These are phyloP conservation scores for Sordariomycetes sp. DNA, from an alignment of 2,329 filamentous ascomycete genomes.

Conservation along the genomic window DNA sequence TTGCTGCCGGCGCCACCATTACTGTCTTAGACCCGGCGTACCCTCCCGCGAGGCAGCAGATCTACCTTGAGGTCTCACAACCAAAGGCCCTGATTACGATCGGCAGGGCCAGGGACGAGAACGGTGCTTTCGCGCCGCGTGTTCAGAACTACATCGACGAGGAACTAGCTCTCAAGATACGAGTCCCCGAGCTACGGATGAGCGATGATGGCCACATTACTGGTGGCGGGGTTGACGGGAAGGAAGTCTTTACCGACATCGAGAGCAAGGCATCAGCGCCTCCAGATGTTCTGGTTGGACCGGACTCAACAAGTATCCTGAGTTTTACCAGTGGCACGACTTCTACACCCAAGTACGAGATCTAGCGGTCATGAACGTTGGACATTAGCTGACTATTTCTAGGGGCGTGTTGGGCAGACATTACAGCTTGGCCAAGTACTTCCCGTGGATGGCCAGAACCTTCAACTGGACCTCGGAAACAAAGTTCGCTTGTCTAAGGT, in stretches of 20 bases:
- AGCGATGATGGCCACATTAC: conserved; percentile 59
- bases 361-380: too few species aligned
- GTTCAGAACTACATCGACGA: conserved; percentile 61
- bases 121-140: conserved; percentile 36
- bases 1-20: conserved; percentile 52
- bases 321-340: conserved; percentile 65
- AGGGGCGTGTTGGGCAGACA: conserved; percentile 74
- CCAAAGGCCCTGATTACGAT: conserved; percentile 62
- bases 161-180: conserved; percentile 61
- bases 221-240: conserved; percentile 58
- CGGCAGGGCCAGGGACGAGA: conserved; percentile 49
- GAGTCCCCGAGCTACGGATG: conserved; percentile 66
- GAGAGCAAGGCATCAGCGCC: conserved; percentile 41
- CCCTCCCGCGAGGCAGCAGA: conserved; percentile 18
- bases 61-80: conserved; percentile 73
- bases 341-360: conserved; percentile 74
- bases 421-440: conserved; percentile 78
- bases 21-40: conserved; percentile 61
- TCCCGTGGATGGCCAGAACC: conserved; percentile 82
- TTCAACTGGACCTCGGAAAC: conserved; percentile 67
- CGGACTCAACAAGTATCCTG: conserved; percentile 73
- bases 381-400: neutral
- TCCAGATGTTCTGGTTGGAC: conserved; percentile 71
- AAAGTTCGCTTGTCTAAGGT: conserved; percentile 70
- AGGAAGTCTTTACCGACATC: conserved; percentile 55